Percentiles rank a stretch among this genome's conserved stretches.
Evolutionary conservation across 1,284 basidiomycete genomes (phyloP).

Genomic region (Macrocybe sp.): DNA sequence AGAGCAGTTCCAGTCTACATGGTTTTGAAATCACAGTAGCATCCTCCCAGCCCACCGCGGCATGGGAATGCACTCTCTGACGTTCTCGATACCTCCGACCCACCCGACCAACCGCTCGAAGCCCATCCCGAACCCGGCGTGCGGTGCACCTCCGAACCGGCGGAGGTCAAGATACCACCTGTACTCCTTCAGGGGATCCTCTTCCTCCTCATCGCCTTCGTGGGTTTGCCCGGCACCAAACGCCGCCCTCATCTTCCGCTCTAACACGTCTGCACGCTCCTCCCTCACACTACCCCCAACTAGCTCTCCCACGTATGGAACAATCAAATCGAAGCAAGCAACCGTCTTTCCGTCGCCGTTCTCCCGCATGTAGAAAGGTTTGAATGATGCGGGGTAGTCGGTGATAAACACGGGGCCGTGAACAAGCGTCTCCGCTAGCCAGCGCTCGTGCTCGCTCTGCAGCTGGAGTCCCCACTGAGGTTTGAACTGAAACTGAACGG

Average conservation of each 20-base stretch:
- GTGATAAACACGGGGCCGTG: slow-evolving; percentile 86
- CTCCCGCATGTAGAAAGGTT: slow-evolving; percentile 95
- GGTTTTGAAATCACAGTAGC: slow-evolving; percentile 38
- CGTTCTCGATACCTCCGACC: slow-evolving; percentile 80
- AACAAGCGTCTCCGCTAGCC: slow-evolving; percentile 68
- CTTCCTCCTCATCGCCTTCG: slow-evolving; percentile 38
- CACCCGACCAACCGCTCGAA: slow-evolving; percentile 86
- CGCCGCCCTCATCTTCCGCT: slow-evolving; percentile 13
- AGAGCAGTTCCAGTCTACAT: background rate
- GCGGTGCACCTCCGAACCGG: slow-evolving; percentile 76
- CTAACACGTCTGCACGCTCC: slow-evolving; percentile 63
- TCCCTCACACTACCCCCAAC: slow-evolving; percentile 91
- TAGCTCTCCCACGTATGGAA: slow-evolving; percentile 87
- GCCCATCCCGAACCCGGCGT: slow-evolving; percentile 92
- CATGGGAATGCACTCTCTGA: slow-evolving; percentile 87
- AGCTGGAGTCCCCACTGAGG: slow-evolving; percentile 73
- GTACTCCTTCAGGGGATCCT: slow-evolving; percentile 31
- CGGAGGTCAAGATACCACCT: slow-evolving; percentile 86
- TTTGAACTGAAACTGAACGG: slow-evolving; percentile 42
- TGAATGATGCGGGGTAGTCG: slow-evolving; percentile 78
- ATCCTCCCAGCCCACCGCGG: slow-evolving; percentile 84
- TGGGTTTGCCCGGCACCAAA: too few species aligned
- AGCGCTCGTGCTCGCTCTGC: slow-evolving; percentile 90
- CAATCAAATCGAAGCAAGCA: slow-evolving; percentile 91
- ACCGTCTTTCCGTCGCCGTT: slow-evolving; percentile 59